phyloP scores from a whole-genome alignment of 225 moss, liverwort and hornwort species.

The Bryoerythrophyllum caledonicum region DNA sequence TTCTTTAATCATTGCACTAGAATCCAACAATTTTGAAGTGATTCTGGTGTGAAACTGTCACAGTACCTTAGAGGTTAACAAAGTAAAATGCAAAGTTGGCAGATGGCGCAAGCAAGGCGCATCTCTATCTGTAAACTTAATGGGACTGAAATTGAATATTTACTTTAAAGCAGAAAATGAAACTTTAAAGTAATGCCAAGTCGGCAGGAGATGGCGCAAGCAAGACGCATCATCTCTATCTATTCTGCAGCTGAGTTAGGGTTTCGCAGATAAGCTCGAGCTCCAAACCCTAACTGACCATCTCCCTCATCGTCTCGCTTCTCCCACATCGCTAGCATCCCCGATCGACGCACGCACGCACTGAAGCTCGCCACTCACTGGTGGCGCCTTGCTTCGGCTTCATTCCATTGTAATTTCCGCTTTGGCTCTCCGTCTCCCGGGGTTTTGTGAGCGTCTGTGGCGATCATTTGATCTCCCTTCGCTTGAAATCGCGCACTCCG shows the following conservation, averaged over 20 bases:
- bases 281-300: conserved; percentile 34
- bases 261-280: conserved; percentile 22
- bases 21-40: too few species aligned
- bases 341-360: not conserved
- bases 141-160: too few species aligned
- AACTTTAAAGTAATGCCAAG: too few species aligned
- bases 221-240: too few species aligned
- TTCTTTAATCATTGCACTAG: too few species aligned
- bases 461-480: not conserved
- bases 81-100: conserved; percentile 33
- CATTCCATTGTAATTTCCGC: conserved; percentile 16
- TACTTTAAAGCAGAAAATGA: too few species aligned
- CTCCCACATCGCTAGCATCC: not conserved
- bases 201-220: too few species aligned
- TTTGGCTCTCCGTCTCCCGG: not conserved
- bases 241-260: conserved; percentile 2
- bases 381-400: conserved; percentile 11
- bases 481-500: not conserved
- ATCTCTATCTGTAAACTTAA: too few species aligned
- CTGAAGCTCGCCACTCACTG: too few species aligned
- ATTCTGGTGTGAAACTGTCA: too few species aligned
- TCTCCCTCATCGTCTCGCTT: too few species aligned
- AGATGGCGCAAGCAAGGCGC: conserved; percentile 20
- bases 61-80: too few species aligned
- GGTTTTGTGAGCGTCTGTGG: conserved; percentile 3